phyloP scores from a whole-genome alignment of 352 stramenopile genomes.

The Globisporangium nodosum region DNA sequence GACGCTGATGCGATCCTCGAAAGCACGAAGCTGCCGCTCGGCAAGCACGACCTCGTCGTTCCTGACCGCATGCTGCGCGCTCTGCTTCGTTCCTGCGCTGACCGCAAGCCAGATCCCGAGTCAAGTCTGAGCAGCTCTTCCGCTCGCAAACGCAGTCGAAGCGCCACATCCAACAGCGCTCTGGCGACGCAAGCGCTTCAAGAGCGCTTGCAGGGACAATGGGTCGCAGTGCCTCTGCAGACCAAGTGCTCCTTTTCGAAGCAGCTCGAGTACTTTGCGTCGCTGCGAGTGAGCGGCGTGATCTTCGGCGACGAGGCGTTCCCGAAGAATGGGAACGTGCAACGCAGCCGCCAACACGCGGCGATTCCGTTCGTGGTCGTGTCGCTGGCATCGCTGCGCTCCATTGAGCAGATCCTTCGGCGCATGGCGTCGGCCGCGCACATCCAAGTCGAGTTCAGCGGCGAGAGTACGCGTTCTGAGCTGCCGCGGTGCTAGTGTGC shows the following conservation, averaged over 20 bases:
- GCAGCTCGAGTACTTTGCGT: conserved; percentile 42
- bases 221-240: conserved; percentile 23
- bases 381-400: conserved; percentile 1
- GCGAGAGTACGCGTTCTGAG: conserved; percentile 38
- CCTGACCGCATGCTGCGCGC: conserved; percentile 14
- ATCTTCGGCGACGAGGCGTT: conserved; percentile 38
- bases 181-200: conserved; percentile 1
- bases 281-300: conserved; percentile 28
- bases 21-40: conserved; percentile 29
- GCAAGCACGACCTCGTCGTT: conserved; percentile 34
- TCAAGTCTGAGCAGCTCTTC: neutral
- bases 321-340: conserved; percentile 13
- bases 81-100: conserved; percentile 32
- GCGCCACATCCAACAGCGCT: neutral
- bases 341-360: conserved; percentile 14
- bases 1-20: neutral
- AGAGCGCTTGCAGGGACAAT: conserved; percentile 17
- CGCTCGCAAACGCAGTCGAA: neutral
- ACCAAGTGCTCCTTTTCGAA: conserved; percentile 28
- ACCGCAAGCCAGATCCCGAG: neutral
- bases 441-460: conserved; percentile 55
- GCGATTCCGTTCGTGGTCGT: conserved; percentile 49
- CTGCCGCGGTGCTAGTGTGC: neutral
- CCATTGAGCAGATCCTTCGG: neutral
- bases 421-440: conserved; percentile 21